phyloP scores from a whole-genome alignment of 1,139 yeast species.

The Yamadazyma friedrichii region DNA sequence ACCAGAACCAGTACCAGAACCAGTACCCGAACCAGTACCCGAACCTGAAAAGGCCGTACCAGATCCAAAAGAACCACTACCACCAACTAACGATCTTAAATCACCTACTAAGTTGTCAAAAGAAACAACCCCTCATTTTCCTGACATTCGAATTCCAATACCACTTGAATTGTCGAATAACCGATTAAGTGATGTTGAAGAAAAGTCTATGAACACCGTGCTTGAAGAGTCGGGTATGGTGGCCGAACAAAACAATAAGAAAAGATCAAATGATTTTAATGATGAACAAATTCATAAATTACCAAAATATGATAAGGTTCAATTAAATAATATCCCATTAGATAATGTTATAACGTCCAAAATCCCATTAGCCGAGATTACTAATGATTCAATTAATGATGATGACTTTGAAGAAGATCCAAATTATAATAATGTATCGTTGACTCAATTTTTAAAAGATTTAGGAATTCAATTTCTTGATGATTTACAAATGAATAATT shows the following conservation, averaged over 20 bases:
- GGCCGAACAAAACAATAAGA: not conserved
- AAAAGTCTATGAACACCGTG: not conserved
- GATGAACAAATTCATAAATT: not conserved
- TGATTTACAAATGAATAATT: constrained; percentile 43
- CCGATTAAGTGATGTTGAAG: constrained; percentile 12
- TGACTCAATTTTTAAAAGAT: constrained; percentile 44
- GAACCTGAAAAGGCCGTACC: too few species aligned
- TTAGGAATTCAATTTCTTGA: constrained; percentile 53
- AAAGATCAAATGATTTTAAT: not conserved
- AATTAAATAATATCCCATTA: constrained; percentile 1
- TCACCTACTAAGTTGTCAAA: constrained; percentile 1
- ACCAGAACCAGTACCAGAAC: too few species aligned
- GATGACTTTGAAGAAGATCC: constrained; percentile 15
- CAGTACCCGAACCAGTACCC: too few species aligned
- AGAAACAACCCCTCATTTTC: constrained; percentile 13
- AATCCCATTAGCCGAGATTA: constrained; percentile 31
- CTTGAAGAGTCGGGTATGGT: too few species aligned
- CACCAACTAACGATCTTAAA: not conserved
- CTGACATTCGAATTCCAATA: constrained; percentile 17
- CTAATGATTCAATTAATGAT: constrained; percentile 13
- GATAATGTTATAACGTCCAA: constrained; percentile 26
- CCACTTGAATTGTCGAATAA: constrained; percentile 14
- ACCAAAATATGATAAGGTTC: too few species aligned
- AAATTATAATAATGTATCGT: constrained; percentile 32
- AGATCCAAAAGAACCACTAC: too few species aligned